Percentiles rank a stretch among this genome's conserved stretches.
Evolutionary conservation across 495 filamentous ascomycete species (phyloP).

Genomic region (Barbatosphaeria neglecta): DNA sequence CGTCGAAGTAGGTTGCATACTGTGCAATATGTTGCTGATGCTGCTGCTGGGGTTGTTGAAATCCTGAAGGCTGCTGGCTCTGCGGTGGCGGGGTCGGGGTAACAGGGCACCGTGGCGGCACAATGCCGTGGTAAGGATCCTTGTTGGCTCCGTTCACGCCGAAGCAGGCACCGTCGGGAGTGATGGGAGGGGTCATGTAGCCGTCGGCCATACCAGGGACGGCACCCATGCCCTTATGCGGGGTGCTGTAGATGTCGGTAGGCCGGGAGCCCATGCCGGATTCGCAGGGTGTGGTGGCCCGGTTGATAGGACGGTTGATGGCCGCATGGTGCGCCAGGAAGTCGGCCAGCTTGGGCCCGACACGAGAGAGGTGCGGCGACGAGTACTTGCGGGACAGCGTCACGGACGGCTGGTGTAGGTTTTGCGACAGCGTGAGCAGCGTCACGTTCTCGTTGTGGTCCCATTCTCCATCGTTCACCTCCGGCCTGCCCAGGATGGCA

Average conservation of each 20-base stretch:
- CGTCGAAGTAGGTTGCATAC: conserved; percentile 5
- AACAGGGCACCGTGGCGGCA: conserved; percentile 38
- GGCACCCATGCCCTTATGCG: conserved; percentile 64
- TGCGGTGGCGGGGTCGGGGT: conserved; percentile 37
- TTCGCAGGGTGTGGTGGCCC: conserved; percentile 61
- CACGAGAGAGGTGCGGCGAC: conserved; percentile 64
- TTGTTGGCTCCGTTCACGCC: conserved; percentile 29
- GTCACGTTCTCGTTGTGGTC: conserved; percentile 68
- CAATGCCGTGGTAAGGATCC: conserved; percentile 27
- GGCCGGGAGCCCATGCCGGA: conserved; percentile 37
- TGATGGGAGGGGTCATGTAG: conserved; percentile 90
- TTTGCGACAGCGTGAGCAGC: conserved; percentile 73
- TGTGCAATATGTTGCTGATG: conserved; percentile 17
- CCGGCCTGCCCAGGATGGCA: conserved; percentile 71
- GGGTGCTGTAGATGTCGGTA: conserved; percentile 59
- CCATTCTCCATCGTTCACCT: conserved; percentile 66
- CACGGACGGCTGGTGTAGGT: conserved; percentile 75
- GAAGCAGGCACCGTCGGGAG: conserved; percentile 69
- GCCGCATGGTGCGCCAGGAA: conserved; percentile 80
- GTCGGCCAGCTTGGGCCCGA: conserved; percentile 68
- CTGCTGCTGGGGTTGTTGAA: conserved; percentile 13
- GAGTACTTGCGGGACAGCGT: conserved; percentile 85
- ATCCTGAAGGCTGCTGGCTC: conserved; percentile 9
- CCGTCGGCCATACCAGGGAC: conserved; percentile 58
- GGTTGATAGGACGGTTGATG: conserved; percentile 46